phyloP scores from a whole-genome alignment of 768 basidiomycete species.

The Porpolomopsis calyptriformis region DNA sequence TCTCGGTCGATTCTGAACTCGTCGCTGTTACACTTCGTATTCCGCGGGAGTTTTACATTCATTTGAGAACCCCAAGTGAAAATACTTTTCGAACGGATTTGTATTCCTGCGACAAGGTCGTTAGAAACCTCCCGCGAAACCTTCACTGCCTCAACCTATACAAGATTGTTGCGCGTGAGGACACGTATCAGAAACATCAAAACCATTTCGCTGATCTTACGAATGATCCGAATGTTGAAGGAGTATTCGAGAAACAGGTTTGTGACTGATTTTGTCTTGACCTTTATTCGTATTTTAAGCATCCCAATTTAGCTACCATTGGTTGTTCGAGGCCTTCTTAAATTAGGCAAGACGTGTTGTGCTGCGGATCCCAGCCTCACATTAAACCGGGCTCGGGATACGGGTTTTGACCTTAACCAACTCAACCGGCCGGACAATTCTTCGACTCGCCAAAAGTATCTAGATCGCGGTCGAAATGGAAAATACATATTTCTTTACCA shows the following conservation, averaged over 20 bases:
- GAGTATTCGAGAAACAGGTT: slow-evolving; percentile 90
- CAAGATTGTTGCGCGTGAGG: slow-evolving; percentile 74
- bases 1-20: slow-evolving; percentile 70
- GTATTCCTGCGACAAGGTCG: slow-evolving; percentile 66
- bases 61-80: slow-evolving; percentile 57
- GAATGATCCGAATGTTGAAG: slow-evolving; percentile 91
- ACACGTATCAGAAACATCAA: slow-evolving; percentile 71
- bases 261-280: slow-evolving; percentile 9
- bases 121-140: slow-evolving; percentile 69
- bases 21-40: slow-evolving; percentile 76
- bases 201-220: slow-evolving; percentile 88
- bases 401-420: slow-evolving; percentile 76
- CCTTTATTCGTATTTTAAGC: background rate
- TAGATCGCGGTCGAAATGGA: slow-evolving; percentile 55
- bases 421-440: slow-evolving; percentile 54
- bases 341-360: slow-evolving; percentile 74
- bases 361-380: slow-evolving; percentile 57
- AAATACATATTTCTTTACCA: slow-evolving; percentile 89
- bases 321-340: slow-evolving; percentile 67
- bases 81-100: slow-evolving; percentile 56
- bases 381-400: slow-evolving; percentile 70
- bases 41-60: slow-evolving; percentile 87
- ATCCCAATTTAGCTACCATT: slow-evolving; percentile 57
- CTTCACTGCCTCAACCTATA: slow-evolving; percentile 71
- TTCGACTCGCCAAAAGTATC: slow-evolving; percentile 56